phyloP scores from a whole-genome alignment of 805 yeast species.

The Hemisphaericaspora nanyangensis region DNA sequence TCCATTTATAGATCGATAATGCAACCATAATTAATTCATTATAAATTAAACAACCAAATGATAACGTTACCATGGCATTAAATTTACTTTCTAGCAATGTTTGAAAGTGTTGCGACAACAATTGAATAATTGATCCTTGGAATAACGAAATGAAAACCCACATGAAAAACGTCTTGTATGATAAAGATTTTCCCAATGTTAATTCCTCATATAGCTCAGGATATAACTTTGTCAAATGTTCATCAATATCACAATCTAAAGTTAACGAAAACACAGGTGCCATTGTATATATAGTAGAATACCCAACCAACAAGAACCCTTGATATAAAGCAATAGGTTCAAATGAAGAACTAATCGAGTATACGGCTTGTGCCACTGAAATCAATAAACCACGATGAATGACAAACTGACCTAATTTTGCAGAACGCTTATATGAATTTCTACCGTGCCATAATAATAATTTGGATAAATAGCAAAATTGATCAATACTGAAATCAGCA shows the following conservation, averaged over 20 bases:
- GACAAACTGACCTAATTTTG: constrained; percentile 91
- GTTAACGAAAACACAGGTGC: constrained; percentile 95
- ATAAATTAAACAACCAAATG: constrained; percentile 73
- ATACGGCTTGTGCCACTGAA: constrained; percentile 93
- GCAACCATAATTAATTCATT: constrained; percentile 95
- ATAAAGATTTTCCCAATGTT: constrained; percentile 80
- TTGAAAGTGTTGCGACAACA: constrained; percentile 72
- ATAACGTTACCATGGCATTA: constrained; percentile 75
- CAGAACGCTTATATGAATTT: constrained; percentile 92
- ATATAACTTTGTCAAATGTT: constrained; percentile 79
- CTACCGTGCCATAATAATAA: constrained; percentile 96
- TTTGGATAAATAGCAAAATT: constrained; percentile 84
- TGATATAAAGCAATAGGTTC: constrained; percentile 94
- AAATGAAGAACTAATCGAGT: constrained; percentile 77
- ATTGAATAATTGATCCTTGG: constrained; percentile 86
- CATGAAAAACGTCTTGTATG: constrained; percentile 81
- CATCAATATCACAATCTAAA: constrained; percentile 86
- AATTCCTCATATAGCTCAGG: constrained; percentile 95
- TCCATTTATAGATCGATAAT: constrained; percentile 91
- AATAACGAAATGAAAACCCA: constrained; percentile 90
- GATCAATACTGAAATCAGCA: constrained; percentile 92
- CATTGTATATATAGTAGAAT: constrained; percentile 96
- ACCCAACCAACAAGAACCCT: constrained; percentile 98
- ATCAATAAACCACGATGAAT: constrained; percentile 94
- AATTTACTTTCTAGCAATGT: constrained; percentile 55